Evolutionary conservation across 108 stramenopile genomes (phyloP), one percentile per base, ranked within the genome.

Genomic region (Chaetoceros muelleri): DNA sequence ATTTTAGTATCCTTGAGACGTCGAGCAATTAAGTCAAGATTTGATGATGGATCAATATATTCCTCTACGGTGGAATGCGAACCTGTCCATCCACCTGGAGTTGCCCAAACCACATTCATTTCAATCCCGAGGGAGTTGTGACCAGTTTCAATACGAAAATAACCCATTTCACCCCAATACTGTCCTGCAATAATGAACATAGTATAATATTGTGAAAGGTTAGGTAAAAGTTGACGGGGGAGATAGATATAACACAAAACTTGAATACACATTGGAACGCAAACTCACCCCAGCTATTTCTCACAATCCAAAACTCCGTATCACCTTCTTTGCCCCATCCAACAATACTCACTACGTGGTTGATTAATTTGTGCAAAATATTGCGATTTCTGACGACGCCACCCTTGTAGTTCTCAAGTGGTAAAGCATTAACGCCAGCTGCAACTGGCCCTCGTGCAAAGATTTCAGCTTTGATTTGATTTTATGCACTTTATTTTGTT

Each of bases 381-480:
- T 64, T 66, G 24, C 64, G 65, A 55, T 72, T 51, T 26, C 60
- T 58, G 60, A 89, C 72, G 46, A 87, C 79, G 2, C 86, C 89
- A 8, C 81, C 78, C 47, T 61, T 60, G 62, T 84, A 81, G 44
- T 86, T 51, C 27, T 81, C 28, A 1, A 82, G 25, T 22, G 74
- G 82, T 58, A 82, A 75, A 48, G 84, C 90, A 75, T 97, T 90
- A 57, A 97, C 76, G 10, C 82, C 87, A 47, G 87, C 87, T n/a
- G 84, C 74, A 21, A 96, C 86, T 28, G 95, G 92, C n/a, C 95
- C 96, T 27, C 93, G 86, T 24, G 85, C 87, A 65, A 79, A 93
- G 30, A 96, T 90, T 73, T 96, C 95, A 16, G 84, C 79, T 75
- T 84, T 87, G 54, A 90, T 79, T 45, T 79, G 62, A 92, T 85